A percentile compares a stretch with the other conserved stretches of the same genome.
Evolutionary conservation across 2,329 filamentous ascomycete genomes (phyloP).

Genomic region (Talaromyces albobiverticillius): DNA sequence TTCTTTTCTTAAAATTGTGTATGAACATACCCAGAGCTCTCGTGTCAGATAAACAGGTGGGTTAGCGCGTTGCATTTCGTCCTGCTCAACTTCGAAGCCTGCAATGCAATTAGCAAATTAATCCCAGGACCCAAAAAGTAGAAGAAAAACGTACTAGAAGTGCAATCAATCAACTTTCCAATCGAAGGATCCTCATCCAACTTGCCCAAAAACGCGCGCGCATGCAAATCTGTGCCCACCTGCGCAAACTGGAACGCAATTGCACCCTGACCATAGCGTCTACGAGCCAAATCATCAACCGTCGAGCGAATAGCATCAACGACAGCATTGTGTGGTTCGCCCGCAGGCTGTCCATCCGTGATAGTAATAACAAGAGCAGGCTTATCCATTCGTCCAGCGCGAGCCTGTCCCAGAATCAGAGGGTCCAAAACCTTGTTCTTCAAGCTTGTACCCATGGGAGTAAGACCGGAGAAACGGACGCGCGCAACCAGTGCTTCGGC

Average conservation of each 20-base stretch:
- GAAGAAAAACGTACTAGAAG: conserved; percentile 55
- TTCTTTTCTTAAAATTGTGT: not conserved
- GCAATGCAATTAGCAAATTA: too few relatives aligned
- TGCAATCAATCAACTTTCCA: conserved; percentile 64
- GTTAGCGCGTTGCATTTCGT: conserved; percentile 61
- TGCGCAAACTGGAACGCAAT: conserved; percentile 67
- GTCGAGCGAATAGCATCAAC: conserved; percentile 58
- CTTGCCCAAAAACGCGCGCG: conserved; percentile 61
- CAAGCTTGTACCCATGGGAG: conserved; percentile 63
- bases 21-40: conserved; percentile 59
- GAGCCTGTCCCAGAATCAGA: conserved; percentile 54
- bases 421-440: conserved; percentile 63
- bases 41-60: conserved; percentile 63
- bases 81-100: conserved; percentile 67
- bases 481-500: conserved; percentile 57
- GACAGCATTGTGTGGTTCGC: conserved; percentile 57
- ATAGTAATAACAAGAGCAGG: conserved; percentile 64
- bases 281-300: conserved; percentile 48
- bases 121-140: too few relatives aligned
- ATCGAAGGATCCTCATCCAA: conserved; percentile 63
- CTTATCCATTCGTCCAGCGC: conserved; percentile 56
- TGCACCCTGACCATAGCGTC: conserved; percentile 56
- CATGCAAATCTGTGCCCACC: conserved; percentile 64
- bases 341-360: conserved; percentile 65
- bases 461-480: conserved; percentile 64